phyloP scores from a whole-genome alignment of 495 filamentous ascomycete species.

The Tirmania nivea region DNA sequence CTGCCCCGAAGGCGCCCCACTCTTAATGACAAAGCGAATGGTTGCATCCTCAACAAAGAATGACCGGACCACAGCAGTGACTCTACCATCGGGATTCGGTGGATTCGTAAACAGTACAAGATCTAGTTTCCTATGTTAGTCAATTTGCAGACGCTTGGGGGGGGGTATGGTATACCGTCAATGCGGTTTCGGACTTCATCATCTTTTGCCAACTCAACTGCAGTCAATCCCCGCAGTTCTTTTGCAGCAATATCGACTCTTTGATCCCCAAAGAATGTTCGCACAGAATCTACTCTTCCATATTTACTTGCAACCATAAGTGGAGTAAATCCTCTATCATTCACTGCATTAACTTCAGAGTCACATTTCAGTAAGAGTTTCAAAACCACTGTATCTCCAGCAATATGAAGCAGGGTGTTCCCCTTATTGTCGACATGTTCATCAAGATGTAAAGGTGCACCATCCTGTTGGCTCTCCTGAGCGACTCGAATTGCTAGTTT shows the following conservation, averaged over 20 bases:
- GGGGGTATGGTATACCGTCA: slow-evolving; percentile 27
- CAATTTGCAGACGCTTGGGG: neutral
- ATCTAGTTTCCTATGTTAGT: slow-evolving; percentile 25
- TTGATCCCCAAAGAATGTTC: slow-evolving; percentile 65
- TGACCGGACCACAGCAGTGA: slow-evolving; percentile 84
- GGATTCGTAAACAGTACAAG: slow-evolving; percentile 60
- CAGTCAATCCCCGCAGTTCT: slow-evolving; percentile 75
- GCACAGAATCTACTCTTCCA: slow-evolving; percentile 78
- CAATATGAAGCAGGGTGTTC: slow-evolving; percentile 82
- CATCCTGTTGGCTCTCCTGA: slow-evolving; percentile 50
- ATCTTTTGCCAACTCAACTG: slow-evolving; percentile 92
- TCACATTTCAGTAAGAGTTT: slow-evolving; percentile 65
- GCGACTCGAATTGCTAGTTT: slow-evolving; percentile 54
- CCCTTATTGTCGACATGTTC: slow-evolving; percentile 83
- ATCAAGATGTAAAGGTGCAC: slow-evolving; percentile 63
- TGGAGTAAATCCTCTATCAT: slow-evolving; percentile 86
- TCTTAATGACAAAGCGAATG: slow-evolving; percentile 82
- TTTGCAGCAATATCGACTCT: slow-evolving; percentile 68
- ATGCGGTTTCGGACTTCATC: slow-evolving; percentile 93
- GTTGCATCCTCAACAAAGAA: slow-evolving; percentile 96
- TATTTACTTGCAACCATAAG: slow-evolving; percentile 99
- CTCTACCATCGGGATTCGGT: slow-evolving; percentile 50
- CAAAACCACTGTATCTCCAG: slow-evolving; percentile 57
- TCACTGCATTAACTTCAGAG: slow-evolving; percentile 81
- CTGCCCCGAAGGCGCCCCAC: slow-evolving; percentile 45